A percentile compares a stretch with the other conserved stretches of the same genome.
Conservation (phyloP, 176 grass and related monocot genomes). For the Cocos nucifera region DNA sequence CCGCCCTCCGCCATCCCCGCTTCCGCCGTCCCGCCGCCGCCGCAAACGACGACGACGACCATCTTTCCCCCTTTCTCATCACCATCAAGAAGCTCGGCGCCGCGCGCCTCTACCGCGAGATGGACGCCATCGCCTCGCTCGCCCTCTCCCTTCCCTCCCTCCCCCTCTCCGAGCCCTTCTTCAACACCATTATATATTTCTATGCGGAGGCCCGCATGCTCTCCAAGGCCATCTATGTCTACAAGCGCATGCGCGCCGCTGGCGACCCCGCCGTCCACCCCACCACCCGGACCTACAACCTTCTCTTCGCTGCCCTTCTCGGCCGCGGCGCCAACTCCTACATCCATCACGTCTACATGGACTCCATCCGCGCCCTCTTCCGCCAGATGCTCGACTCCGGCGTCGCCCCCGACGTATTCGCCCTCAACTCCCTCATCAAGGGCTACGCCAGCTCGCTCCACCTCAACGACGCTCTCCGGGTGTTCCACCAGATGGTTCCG, state of each 20-base stretch:
- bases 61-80: slow-evolving; percentile 41
- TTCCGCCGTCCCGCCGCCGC: slow-evolving; percentile 40
- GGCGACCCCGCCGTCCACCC: slow-evolving; percentile 40
- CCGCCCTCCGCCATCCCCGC: slow-evolving; percentile 33
- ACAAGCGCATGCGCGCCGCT: slow-evolving; percentile 70
- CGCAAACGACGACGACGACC: slow-evolving; percentile 27
- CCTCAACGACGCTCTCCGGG: slow-evolving; percentile 65
- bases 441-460: slow-evolving; percentile 72
- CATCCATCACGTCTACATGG: slow-evolving; percentile 78
- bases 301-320: slow-evolving; percentile 66
- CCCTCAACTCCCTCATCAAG: slow-evolving; percentile 61
- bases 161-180: slow-evolving; percentile 29
- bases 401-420: slow-evolving; percentile 43
- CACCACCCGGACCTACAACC: slow-evolving; percentile 53
- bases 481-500: slow-evolving; percentile 77
- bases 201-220: slow-evolving; percentile 58
- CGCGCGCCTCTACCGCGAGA: slow-evolving; percentile 48
- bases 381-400: slow-evolving; percentile 74
- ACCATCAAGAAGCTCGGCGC: slow-evolving; percentile 52
- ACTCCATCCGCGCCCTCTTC: slow-evolving; percentile 64
- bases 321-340: slow-evolving; percentile 46
- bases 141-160: slow-evolving; percentile 57
- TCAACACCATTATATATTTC: slow-evolving; percentile 62
- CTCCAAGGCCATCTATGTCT: slow-evolving; percentile 79
- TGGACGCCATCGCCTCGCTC: slow-evolving; percentile 54